phyloP scores from a whole-genome alignment of 2,329 filamentous ascomycete species.

The Exophiala spinifera region DNA sequence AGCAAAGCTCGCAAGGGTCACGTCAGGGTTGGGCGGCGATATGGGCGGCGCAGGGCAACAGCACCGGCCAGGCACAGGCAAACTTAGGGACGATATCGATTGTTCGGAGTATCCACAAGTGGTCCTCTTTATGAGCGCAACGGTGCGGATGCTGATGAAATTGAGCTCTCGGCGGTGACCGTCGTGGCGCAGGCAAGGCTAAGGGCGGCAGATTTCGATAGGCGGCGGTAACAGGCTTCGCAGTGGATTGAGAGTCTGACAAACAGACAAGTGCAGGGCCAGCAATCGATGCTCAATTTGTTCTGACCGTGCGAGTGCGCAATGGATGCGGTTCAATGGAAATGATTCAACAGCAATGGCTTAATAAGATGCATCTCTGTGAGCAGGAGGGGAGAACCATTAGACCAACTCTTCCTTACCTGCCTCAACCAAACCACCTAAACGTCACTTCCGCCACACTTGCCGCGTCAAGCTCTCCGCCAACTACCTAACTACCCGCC shows the following conservation, averaged over 20 bases:
- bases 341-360: background rate
- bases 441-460: slow-evolving; percentile 1
- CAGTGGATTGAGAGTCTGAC: background rate
- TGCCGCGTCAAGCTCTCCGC: slow-evolving; percentile 2
- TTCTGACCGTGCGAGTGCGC: background rate
- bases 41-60: background rate
- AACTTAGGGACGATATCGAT: background rate
- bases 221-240: background rate
- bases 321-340: background rate
- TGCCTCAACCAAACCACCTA: no score
- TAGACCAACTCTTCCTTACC: background rate
- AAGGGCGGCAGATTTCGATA: background rate
- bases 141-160: background rate
- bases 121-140: background rate
- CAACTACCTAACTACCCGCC: no score
- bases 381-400: no score
- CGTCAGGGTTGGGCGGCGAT: slow-evolving; percentile 14
- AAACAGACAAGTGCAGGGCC: background rate
- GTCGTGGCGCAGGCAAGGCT: background rate
- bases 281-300: background rate
- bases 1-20: slow-evolving; percentile 3
- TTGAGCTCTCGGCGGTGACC: background rate
- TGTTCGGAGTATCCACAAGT: background rate
- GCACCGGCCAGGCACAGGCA: background rate
- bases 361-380: no score